These are phyloP conservation scores for Diplodia scrobiculata DNA, from an alignment of 2,329 filamentous ascomycete genomes.

Conservation along the genomic window DNA sequence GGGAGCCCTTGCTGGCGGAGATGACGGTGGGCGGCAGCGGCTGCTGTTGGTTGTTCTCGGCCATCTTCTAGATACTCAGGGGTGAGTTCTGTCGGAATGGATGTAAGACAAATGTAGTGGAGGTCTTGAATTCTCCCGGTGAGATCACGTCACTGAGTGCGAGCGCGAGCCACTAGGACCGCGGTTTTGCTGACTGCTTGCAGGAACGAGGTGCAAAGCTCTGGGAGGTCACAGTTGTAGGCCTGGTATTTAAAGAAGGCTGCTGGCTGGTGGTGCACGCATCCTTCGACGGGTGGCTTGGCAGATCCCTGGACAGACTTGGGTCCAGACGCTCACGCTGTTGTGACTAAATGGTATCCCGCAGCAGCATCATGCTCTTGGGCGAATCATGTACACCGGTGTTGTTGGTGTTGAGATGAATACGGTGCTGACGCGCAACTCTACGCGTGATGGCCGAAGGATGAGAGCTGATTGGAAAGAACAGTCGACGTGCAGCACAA, in stretches of 20 bases:
- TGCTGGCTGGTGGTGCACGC: neutral
- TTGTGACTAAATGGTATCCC: neutral
- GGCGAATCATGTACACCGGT: neutral
- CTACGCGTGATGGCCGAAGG: neutral
- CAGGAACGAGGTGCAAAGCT: neutral
- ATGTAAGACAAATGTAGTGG: neutral
- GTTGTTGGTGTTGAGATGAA: neutral
- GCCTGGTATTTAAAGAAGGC: neutral
- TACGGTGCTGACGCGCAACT: neutral
- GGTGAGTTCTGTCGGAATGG: neutral
- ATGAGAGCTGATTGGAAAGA: neutral
- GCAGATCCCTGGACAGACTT: neutral
- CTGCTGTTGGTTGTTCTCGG: constrained; percentile 9
- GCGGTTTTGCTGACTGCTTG: neutral
- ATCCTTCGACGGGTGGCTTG: neutral
- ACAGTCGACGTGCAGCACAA: neutral
- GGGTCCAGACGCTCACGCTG: neutral
- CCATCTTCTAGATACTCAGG: neutral
- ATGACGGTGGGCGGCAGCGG: neutral
- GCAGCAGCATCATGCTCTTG: neutral
- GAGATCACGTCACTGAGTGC: neutral
- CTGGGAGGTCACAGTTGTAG: neutral
- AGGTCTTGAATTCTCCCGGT: neutral
- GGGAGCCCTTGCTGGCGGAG: constrained; percentile 32
- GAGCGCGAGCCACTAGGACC: neutral